Evolutionary conservation across 805 yeast species (phyloP), one percentile per base, ranked within the genome.

Genomic region (Candida cerambycidarum): DNA sequence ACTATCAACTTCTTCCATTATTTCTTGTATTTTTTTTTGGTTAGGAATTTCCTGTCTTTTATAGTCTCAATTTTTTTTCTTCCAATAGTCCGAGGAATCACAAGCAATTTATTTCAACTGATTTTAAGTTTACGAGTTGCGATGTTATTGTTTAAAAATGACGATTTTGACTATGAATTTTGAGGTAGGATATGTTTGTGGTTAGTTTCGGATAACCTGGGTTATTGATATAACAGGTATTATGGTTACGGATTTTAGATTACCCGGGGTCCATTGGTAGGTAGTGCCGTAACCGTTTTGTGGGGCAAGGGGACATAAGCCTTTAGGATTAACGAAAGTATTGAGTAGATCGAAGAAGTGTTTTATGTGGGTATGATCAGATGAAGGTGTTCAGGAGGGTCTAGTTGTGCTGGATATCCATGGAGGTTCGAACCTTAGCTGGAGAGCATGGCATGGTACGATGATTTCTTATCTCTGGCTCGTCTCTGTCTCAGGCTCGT

Each of bases 1-100:
- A 51, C 72, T 66, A 46, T 70, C 77, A 21, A 62, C 67, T 57
- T 68, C 75, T 48, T 68, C 76, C 74, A 71, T 69, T 37, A 13
- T 25, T 15, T 24, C 14, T 23, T 21, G 13, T 4, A n/a, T n/a
- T n/a, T n/a, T 34, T 34, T 34, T 25, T 36, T 36, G 9, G n/a
- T 11, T 7, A 25, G 29, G 29, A 34, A 18, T 34, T 32, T 32
- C 25, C 39, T 10, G 24, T 36, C 14, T 21, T 36, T 16, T 36
- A 27, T 36, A 36, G 18, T 36, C 29, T 33, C 24, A 12, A 18
- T 17, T 36, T 25, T 25, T 27, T 12, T n/a, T n/a, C n/a, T n/a
- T 36, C 19, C 32, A 8, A 18, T 32, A 23, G 37, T 27, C 39
- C 39, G 39, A 36, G 39, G 39, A 36, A 5, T 33, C 37, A 33